Evolutionary conservation across 1,284 basidiomycete species (phyloP), one percentile per base, ranked within the genome.

Genomic region (Bjerkandera adusta): DNA sequence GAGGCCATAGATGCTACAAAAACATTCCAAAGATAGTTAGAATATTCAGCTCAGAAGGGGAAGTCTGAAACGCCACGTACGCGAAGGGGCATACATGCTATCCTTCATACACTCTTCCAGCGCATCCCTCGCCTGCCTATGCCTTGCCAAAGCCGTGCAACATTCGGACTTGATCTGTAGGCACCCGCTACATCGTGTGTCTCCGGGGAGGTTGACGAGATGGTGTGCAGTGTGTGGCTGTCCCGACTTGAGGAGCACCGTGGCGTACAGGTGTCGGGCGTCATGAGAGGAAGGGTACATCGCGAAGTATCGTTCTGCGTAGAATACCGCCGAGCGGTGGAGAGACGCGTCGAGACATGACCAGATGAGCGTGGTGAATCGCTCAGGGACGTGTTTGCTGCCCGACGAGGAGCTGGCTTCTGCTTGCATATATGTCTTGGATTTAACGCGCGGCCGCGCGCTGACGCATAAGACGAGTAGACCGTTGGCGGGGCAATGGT

Each of bases 241-340:
- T 36, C 79, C 80, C 53, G 83, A 75, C 10, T 77, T 79, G 37
- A 95, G 74, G 47, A 93, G 78, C 33, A 85, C 78, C 35, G 80
- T 83, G 53, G 90, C 88, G 69, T 91, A 89, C 25, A 92, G 75
- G 70, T 94, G 91, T 46, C 88, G 79, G 54, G 88, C 81, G 64
- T 92, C 89, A 63, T 93, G 91, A 62, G 83, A 84, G 32, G 68
- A 66, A 55, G 72, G 70, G 65, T 85, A 79, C 59, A 84, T 67
- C 34, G 79, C 76, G 62, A 75, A 88, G 65, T 87, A 89, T 55
- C 87, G 71, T 66, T 91, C 88, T 33, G 88, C 87, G 66, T 89
- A 89, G 70, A 91, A 91, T 33, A 86, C 75, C 35, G 89, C 88
- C 36, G 87, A 82, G 64, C 78, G 80, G 57, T 77, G 71, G 36